phyloP scores from a whole-genome alignment of 345 rosid species.

The Chamaenerion angustifolium region DNA sequence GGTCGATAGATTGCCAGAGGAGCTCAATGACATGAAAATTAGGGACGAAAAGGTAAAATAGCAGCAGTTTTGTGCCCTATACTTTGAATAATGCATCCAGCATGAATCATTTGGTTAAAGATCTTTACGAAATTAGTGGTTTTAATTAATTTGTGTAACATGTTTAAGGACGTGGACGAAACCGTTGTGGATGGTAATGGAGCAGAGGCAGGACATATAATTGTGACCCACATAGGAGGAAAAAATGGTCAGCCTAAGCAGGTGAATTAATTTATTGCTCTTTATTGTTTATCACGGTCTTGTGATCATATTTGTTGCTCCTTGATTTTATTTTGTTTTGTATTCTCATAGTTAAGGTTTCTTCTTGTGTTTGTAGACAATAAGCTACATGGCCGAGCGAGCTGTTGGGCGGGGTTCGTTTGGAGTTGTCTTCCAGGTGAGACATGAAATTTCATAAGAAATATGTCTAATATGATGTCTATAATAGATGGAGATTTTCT shows the following conservation, averaged over 20 bases:
- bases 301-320: slow-evolving; percentile 7
- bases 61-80: too few species aligned
- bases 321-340: background rate
- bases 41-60: slow-evolving; percentile 63
- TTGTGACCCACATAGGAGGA: slow-evolving; percentile 37
- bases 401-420: slow-evolving; percentile 93
- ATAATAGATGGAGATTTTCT: background rate
- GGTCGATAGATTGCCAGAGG: slow-evolving; percentile 71
- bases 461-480: too few species aligned
- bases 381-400: slow-evolving; percentile 98
- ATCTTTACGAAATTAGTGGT: too few species aligned
- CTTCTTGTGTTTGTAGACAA: slow-evolving; percentile 38
- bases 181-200: slow-evolving; percentile 78
- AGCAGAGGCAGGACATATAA: slow-evolving; percentile 51
- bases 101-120: too few species aligned
- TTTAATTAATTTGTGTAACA: too few species aligned
- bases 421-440: slow-evolving; percentile 91
- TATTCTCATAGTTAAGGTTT: slow-evolving; percentile 1
- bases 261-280: slow-evolving; percentile 11
- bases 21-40: slow-evolving; percentile 86
- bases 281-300: slow-evolving; percentile 7
- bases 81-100: too few species aligned
- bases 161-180: slow-evolving; percentile 67
- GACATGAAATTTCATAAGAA: background rate
- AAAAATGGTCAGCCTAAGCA: slow-evolving; percentile 36